A percentile compares a stretch with the other conserved stretches of the same genome.
Conservation (phyloP, 306 rosid species). For the Rosa persica region DNA sequence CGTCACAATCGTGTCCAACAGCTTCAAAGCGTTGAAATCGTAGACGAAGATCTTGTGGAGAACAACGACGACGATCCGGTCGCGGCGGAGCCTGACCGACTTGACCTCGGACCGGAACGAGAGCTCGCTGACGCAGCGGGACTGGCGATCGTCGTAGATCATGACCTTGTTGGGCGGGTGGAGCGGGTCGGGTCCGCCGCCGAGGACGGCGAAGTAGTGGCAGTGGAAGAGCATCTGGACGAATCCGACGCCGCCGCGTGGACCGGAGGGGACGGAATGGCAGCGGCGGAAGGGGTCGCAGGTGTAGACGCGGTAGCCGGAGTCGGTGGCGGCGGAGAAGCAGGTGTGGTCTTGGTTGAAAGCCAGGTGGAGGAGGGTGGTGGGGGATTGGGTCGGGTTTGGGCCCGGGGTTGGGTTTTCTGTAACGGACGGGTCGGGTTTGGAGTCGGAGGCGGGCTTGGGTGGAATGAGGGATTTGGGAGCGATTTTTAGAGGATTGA, state of each 20-base stretch:
- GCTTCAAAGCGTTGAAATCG: conserved; percentile 49
- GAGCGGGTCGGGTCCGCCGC: conserved; percentile 61
- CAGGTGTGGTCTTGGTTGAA: conserved; percentile 68
- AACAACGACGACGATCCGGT: conserved; percentile 54
- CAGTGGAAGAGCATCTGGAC: conserved; percentile 65
- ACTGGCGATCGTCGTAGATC: conserved; percentile 66
- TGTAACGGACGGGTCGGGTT: conserved; percentile 15
- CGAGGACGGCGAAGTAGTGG: conserved; percentile 59
- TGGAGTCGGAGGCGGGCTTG: conserved; percentile 29
- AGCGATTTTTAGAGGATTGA: neutral
- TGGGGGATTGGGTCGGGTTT: conserved; percentile 4
- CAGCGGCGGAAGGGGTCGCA: conserved; percentile 68
- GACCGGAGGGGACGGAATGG: conserved; percentile 25
- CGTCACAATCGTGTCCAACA: conserved; percentile 57
- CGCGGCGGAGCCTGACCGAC: conserved; percentile 57
- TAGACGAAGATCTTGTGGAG: conserved; percentile 60
- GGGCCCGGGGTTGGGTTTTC: neutral
- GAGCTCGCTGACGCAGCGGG: conserved; percentile 57
- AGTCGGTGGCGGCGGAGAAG: conserved; percentile 64
- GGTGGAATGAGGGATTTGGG: neutral
- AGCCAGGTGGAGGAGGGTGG: conserved; percentile 51
- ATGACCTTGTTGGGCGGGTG: conserved; percentile 56
- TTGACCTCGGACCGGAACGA: conserved; percentile 65
- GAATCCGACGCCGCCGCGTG: conserved; percentile 50
- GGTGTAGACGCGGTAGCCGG: conserved; percentile 63